These are phyloP conservation scores for Fusarium virguliforme DNA, from an alignment of 2,329 filamentous ascomycete species.

Conservation along the genomic window DNA sequence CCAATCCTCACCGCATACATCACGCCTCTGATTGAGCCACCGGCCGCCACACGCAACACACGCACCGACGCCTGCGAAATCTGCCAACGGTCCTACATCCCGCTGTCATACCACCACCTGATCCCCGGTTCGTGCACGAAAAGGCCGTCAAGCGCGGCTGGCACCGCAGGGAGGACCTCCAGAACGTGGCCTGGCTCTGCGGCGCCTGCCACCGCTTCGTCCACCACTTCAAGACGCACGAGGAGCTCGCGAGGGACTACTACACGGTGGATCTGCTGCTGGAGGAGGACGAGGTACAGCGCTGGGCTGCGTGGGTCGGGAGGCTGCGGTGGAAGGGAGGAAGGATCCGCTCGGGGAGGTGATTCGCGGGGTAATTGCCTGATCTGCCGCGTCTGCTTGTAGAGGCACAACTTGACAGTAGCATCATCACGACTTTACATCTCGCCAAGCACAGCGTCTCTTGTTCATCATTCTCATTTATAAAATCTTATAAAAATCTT, in stretches of 20 bases:
- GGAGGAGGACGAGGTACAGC: slow-evolving; percentile 79
- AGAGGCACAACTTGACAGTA: background rate
- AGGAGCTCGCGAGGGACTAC: slow-evolving; percentile 81
- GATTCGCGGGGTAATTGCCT: slow-evolving; percentile 4
- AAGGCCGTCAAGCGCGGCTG: slow-evolving; percentile 84
- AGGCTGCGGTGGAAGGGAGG: slow-evolving; percentile 80
- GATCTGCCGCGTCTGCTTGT: background rate
- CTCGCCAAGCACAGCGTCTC: background rate
- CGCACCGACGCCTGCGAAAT: slow-evolving; percentile 78
- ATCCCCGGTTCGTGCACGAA: slow-evolving; percentile 85
- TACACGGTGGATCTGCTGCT: slow-evolving; percentile 81
- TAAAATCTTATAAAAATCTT: background rate
- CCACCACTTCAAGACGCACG: slow-evolving; percentile 81
- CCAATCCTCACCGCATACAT: slow-evolving; percentile 78
- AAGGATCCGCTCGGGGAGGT: slow-evolving; percentile 35
- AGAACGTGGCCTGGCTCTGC: slow-evolving; percentile 90
- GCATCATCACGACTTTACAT: background rate
- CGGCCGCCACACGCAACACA: slow-evolving; percentile 75
- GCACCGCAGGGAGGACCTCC: slow-evolving; percentile 82
- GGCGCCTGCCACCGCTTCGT: slow-evolving; percentile 88
- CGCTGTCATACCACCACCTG: slow-evolving; percentile 87
- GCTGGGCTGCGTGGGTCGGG: slow-evolving; percentile 81
- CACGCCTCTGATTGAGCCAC: slow-evolving; percentile 69
- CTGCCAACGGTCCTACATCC: slow-evolving; percentile 81
- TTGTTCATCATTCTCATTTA: background rate